Evolutionary conservation across 306 rosid genomes (phyloP), one percentile per base, ranked within the genome.

Genomic region (Ceratonia siliqua): DNA sequence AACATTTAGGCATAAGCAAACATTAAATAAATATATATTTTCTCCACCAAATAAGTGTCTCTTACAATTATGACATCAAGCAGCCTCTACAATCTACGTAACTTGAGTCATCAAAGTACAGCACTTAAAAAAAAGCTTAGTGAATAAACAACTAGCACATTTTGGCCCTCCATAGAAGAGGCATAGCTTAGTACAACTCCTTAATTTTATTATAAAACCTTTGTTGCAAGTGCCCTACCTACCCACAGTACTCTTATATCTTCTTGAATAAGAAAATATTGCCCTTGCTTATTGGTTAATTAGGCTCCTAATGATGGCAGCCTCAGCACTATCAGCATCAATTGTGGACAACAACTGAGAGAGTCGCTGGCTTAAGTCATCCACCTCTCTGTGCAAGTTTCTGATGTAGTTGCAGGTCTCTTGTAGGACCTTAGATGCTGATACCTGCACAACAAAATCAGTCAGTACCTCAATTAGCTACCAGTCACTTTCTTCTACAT

Each of bases 351-450:
- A 85, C 43, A 94, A 86, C 72, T 94, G 99, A 59, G 96, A 90
- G 68, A 94, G 77, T 14, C 99, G 73, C 85, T 94, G 92, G 50
- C 99, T 94, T 24, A 94, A 80, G 69, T 90, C 99, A 80, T 92
- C 96, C 39, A 94, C 99, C 30, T 94, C 99, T 74, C 84, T 84
- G 87, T 92, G 95, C 70, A 94, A 83, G 82, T 71, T 90, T 84
- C 95, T 88, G 42, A 94, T 94, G 84, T 94, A 92, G 86, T 91
- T 91, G 84, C 99, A 94, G 68, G 99, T 94, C 82, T 94, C 99
- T 70, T 94, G 99, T 80, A 94, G 97, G 82, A 94, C 97, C 94
- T 94, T 94, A 1, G 99, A 87, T 30, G 99, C 99, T 68, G 99
- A 87, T 61, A 90, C 99, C 99, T 94, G 80, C 81, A 64, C 57